These are phyloP conservation scores for Sclerotinia glacialis DNA, from an alignment of 2,329 filamentous ascomycete species.

Conservation along the genomic window DNA sequence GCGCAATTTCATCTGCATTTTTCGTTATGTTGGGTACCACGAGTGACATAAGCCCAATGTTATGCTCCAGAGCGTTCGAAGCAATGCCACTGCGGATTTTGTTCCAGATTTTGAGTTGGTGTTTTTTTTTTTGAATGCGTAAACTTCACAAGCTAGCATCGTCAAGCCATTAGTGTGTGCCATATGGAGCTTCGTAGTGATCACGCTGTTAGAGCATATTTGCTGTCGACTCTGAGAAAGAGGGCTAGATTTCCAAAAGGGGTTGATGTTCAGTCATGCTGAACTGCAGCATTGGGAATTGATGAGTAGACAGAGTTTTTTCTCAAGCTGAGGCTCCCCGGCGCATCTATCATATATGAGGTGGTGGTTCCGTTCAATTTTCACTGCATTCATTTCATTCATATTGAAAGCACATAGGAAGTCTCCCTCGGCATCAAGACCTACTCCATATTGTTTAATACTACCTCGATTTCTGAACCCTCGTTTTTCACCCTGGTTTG, in stretches of 20 bases:
- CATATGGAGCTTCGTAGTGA: conserved; percentile 13
- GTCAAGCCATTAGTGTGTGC: conserved; percentile 7
- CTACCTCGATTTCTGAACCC: neutral
- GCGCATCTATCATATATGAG: conserved; percentile 11
- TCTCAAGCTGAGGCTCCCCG: neutral
- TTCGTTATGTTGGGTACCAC: conserved; percentile 9
- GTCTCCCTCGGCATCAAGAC: neutral
- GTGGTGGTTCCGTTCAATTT: neutral
- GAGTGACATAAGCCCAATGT: neutral
- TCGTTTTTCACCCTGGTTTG: neutral
- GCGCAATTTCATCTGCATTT: neutral
- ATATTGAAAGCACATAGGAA: conserved; percentile 4
- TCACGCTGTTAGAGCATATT: conserved; percentile 1
- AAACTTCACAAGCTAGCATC: neutral
- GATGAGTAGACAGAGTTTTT: neutral
- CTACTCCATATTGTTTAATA: neutral
- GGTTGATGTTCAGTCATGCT: neutral
- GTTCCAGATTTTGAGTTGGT: conserved; percentile 18
- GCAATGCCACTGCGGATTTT: conserved; percentile 7
- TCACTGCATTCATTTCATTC: neutral
- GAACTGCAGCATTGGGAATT: neutral
- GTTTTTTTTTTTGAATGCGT: neutral
- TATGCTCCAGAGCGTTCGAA: conserved; percentile 14
- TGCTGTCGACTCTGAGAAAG: neutral
- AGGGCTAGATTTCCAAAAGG: conserved; percentile 2